phyloP scores from a whole-genome alignment of 2,329 filamentous ascomycete species.

The Ophiostoma piceae region DNA sequence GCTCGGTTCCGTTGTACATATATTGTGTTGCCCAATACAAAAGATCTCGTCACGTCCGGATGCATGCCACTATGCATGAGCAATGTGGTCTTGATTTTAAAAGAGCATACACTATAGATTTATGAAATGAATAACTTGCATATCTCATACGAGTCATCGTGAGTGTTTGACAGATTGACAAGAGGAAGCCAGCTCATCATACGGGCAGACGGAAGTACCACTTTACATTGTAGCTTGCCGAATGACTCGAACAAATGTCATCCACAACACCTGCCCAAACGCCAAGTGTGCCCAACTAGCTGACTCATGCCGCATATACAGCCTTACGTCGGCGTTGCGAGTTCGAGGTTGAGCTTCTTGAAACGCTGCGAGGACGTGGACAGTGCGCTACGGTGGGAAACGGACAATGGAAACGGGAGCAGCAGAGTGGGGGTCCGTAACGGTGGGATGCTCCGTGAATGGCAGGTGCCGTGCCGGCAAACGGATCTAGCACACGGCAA shows the following conservation, averaged over 20 bases:
- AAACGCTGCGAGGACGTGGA: background rate
- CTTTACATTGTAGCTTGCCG: background rate
- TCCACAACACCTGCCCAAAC: background rate
- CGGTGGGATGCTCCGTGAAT: background rate
- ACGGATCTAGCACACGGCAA: background rate
- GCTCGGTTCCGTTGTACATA: conserved; percentile 30
- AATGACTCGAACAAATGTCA: background rate
- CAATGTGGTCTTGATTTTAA: background rate
- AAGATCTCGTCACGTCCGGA: conserved; percentile 31
- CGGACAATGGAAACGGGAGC: background rate
- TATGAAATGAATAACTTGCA: background rate
- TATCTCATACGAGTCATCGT: background rate
- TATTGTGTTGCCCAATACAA: conserved; percentile 42
- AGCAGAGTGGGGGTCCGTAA: background rate
- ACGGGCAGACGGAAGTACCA: background rate
- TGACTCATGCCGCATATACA: background rate
- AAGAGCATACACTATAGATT: background rate
- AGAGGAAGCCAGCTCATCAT: background rate
- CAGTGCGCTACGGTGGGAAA: background rate
- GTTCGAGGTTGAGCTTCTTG: background rate
- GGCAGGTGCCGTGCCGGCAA: background rate
- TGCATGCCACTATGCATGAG: background rate
- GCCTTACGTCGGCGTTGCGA: background rate
- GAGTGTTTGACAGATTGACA: no score
- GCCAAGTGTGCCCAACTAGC: background rate